Base-by-base conservation (phyloP, 805 yeast species). In the Metschnikowia koreensis region DNA sequence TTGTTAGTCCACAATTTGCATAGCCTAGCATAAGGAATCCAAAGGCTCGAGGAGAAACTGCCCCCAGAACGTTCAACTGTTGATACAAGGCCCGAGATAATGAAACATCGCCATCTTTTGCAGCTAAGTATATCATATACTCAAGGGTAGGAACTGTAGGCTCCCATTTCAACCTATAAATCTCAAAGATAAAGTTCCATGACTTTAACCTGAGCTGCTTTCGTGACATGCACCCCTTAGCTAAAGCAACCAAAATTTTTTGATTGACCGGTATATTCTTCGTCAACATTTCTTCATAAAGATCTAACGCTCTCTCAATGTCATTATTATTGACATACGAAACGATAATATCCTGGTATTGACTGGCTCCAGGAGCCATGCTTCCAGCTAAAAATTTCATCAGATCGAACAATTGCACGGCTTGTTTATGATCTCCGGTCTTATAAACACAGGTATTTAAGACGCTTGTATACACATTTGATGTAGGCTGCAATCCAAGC, bases 141-240 rank as follows among this genome's bases (percentile, higher is more conserved):
- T 84, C 87, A 58, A 84, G 75, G 0, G 87, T 77, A 26, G 71
- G 71, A 8, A 77, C 58, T n/a, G 75, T 62, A 55, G 82, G 73
- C 54, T 69, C 60, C 81, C 72, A 62, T 17, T 63, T 66, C 49
- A 64, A 61, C 13, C 79, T 74, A 58, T 83, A 75, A 52, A 88
- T 81, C 56, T 87, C 83, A 54, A 84, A 76, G 49, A 92, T 81
- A 59, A 81, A 86, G 48, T 81, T 79, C 97, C 97, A 93, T 0
- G 96, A 96, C 56, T 75, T 72, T 37, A 72, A 60, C 10, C 76
- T 68, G 51, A 81, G 74, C 12, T 74, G 70, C 1, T 68, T 66
- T 37, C 83, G 73, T 11, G 80, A 72, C 2, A 86, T 69, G 63
- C 96, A 89, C 0, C 91, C 89, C 56, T 79, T 76, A 0, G 92